Conservation (phyloP, 1,284 basidiomycete species). For the Apiotrichum brassicae region DNA sequence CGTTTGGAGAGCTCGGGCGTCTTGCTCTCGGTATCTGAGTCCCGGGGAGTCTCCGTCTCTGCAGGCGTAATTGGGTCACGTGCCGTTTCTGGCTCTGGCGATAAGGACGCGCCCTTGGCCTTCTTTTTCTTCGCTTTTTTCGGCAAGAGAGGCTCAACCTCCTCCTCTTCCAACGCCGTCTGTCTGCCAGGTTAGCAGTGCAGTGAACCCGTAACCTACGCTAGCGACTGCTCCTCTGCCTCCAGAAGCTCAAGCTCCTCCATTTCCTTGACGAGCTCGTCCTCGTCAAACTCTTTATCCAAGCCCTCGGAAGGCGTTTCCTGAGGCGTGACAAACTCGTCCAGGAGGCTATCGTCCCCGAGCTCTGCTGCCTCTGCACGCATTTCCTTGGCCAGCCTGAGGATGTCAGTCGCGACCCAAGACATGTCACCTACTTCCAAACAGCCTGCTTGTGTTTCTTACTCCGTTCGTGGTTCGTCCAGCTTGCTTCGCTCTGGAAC, state of each 20-base stretch:
- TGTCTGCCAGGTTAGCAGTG: constrained; percentile 1
- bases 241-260: constrained; percentile 18
- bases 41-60: neutral
- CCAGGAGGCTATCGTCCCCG: constrained; percentile 15
- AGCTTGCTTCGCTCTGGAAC: constrained; percentile 87
- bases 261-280: constrained; percentile 5
- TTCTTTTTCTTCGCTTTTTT: constrained; percentile 5
- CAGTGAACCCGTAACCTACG: neutral
- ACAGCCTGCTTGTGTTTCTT: constrained; percentile 90
- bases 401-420: constrained; percentile 50
- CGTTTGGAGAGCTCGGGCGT: constrained; percentile 59
- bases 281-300: constrained; percentile 18
- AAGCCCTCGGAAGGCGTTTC: constrained; percentile 19
- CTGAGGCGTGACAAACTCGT: constrained; percentile 14
- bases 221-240: constrained; percentile 13
- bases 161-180: constrained; percentile 8
- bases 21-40: constrained; percentile 3
- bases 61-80: constrained; percentile 15
- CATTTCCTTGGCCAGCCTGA: constrained; percentile 64
- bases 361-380: constrained; percentile 15
- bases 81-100: constrained; percentile 14
- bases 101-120: neutral
- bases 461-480: constrained; percentile 93
- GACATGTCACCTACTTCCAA: constrained; percentile 51
- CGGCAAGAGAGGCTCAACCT: constrained; percentile 13